Conservation (phyloP, 2,329 filamentous ascomycete genomes). For the Fusarium dlaminii region DNA sequence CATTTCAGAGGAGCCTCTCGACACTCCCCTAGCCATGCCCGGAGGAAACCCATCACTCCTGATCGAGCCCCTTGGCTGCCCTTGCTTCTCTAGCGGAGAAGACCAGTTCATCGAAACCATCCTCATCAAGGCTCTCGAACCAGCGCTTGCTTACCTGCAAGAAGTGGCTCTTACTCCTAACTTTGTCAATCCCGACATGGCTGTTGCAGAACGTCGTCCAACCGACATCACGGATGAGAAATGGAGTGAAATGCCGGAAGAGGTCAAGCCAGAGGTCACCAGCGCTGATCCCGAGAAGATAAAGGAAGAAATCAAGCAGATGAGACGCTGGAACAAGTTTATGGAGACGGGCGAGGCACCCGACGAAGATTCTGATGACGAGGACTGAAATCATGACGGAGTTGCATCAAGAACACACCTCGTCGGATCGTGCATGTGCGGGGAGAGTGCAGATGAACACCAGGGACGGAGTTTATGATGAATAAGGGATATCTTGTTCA, state of each 20-base stretch:
- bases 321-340: slow-evolving; percentile 42
- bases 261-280: slow-evolving; percentile 43
- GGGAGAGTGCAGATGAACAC: background rate
- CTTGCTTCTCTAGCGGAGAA: slow-evolving; percentile 76
- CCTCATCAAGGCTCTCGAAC: slow-evolving; percentile 63
- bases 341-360: slow-evolving; percentile 42
- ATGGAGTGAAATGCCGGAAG: slow-evolving; percentile 46
- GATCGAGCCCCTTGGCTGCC: slow-evolving; percentile 65
- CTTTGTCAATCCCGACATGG: slow-evolving; percentile 54
- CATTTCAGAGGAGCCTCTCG: slow-evolving; percentile 60
- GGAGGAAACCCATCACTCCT: slow-evolving; percentile 56
- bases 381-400: slow-evolving; percentile 18
- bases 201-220: slow-evolving; percentile 39
- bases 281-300: slow-evolving; percentile 32
- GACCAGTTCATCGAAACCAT: slow-evolving; percentile 67
- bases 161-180: slow-evolving; percentile 56
- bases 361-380: slow-evolving; percentile 41
- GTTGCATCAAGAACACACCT: background rate
- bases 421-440: background rate
- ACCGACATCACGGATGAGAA: slow-evolving; percentile 40
- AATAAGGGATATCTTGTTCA: slow-evolving; percentile 22
- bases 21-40: slow-evolving; percentile 63
- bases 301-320: slow-evolving; percentile 37
- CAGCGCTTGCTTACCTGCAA: slow-evolving; percentile 70
- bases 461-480: background rate